Conservation (phyloP, 31 red algal species). For the Porphyra umbilicalis region DNA sequence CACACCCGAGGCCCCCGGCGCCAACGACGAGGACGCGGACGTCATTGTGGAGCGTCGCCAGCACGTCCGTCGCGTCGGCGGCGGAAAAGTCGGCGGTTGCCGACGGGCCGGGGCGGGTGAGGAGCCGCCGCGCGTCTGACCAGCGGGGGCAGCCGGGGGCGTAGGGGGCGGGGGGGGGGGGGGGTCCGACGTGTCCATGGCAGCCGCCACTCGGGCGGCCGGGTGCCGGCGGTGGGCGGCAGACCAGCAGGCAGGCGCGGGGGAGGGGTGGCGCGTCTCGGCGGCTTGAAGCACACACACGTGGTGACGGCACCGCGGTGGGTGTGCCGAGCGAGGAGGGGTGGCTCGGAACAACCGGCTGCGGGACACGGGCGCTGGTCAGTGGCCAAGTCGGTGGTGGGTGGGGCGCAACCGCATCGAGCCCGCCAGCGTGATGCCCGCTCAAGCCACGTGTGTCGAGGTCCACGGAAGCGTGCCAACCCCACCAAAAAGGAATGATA, state of each 20-base stretch:
- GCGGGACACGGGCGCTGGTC: no score
- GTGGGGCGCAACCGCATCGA: no score
- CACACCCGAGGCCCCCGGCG: conserved; percentile 91
- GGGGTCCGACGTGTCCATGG: background rate
- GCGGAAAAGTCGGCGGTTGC: background rate
- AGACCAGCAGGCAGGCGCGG: no score
- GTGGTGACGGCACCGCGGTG: no score
- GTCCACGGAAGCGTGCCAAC: no score
- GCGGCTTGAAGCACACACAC: no score
- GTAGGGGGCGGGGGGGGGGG: background rate
- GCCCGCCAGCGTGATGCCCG: no score
- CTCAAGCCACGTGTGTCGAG: no score
- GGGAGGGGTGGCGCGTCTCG: no score
- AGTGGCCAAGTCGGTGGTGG: no score
- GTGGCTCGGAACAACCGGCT: background rate
- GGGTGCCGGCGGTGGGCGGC: background rate
- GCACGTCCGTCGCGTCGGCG: conserved; percentile 24
- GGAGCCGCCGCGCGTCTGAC: background rate
- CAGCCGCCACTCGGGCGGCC: background rate
- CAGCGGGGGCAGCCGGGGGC: background rate
- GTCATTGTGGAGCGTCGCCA: conserved; percentile 34
- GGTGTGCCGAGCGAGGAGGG: background rate
- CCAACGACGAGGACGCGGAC: conserved; percentile 89
- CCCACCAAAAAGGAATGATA: no score
- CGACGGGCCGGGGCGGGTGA: background rate